phyloP scores from a whole-genome alignment of 768 basidiomycete genomes.

The Russula virescens region DNA sequence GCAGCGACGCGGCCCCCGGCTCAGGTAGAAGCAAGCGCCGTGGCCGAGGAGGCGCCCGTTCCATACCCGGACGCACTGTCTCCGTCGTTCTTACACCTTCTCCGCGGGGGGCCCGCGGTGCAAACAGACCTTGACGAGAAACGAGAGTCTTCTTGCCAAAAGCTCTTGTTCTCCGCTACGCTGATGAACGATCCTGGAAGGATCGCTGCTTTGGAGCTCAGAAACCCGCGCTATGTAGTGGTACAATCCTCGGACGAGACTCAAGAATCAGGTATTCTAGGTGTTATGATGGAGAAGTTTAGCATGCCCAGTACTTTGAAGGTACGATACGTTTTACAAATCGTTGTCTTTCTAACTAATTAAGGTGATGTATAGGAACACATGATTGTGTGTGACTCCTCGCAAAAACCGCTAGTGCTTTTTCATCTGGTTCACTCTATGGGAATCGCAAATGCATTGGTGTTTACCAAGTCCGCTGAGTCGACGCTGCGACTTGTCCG shows the following conservation, averaged over 20 bases:
- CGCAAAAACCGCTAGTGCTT: constrained; percentile 82
- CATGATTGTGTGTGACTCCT: constrained; percentile 73
- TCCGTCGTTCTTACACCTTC: constrained; percentile 48
- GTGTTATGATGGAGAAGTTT: constrained; percentile 67
- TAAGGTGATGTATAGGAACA: constrained; percentile 53
- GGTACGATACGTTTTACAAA: constrained; percentile 38
- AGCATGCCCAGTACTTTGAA: constrained; percentile 74
- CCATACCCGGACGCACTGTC: constrained; percentile 51
- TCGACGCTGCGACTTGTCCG: constrained; percentile 77
- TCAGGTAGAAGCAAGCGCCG: background rate
- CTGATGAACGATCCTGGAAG: constrained; percentile 93
- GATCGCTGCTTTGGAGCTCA: constrained; percentile 72
- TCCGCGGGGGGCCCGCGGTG: constrained; percentile 36
- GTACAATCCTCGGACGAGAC: constrained; percentile 46
- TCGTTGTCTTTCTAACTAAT: background rate
- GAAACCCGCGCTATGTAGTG: constrained; percentile 82
- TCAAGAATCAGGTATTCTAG: constrained; percentile 37
- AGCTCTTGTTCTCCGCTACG: constrained; percentile 93
- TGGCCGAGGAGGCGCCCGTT: background rate
- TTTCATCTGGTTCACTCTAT: constrained; percentile 74
- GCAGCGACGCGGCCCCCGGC: constrained; percentile 52
- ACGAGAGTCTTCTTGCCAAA: constrained; percentile 73
- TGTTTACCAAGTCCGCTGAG: constrained; percentile 97
- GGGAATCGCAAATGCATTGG: constrained; percentile 62
- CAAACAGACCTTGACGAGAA: constrained; percentile 52